Conservation (phyloP, 805 yeast genomes). For the Jamesozyma lodderae region DNA sequence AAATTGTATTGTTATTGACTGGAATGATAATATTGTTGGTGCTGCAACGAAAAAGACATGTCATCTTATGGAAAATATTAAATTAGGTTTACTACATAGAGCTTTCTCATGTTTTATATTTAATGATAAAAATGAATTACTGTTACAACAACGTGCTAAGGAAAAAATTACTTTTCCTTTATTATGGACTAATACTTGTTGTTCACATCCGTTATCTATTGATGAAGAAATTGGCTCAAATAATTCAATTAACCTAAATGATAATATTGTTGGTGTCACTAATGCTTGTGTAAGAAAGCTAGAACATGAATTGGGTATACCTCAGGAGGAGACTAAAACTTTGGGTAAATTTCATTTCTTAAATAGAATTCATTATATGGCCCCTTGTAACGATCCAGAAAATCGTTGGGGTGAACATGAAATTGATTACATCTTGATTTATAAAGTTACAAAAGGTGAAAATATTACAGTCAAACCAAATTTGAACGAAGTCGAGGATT, state of each 20-base stretch:
- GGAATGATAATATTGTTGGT: constrained; percentile 79
- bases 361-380: constrained; percentile 91
- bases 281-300: constrained; percentile 87
- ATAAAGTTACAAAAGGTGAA: constrained; percentile 42
- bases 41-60: constrained; percentile 90
- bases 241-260: constrained; percentile 32
- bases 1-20: constrained; percentile 86
- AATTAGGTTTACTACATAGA: constrained; percentile 81
- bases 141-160: constrained; percentile 90
- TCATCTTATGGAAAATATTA: constrained; percentile 79
- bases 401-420: constrained; percentile 91
- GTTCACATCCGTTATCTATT: constrained; percentile 92
- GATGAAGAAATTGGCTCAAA: constrained; percentile 64
- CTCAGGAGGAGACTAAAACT: constrained; percentile 45
- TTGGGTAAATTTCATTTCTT: constrained; percentile 65
- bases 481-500: constrained; percentile 80
- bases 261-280: constrained; percentile 69
- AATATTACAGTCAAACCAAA: constrained; percentile 45
- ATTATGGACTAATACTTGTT: constrained; percentile 98
- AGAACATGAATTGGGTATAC: constrained; percentile 87
- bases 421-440: constrained; percentile 85
- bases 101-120: constrained; percentile 95
- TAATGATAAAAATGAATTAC: constrained; percentile 62
- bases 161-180: constrained; percentile 95
- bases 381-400: constrained; percentile 57